A percentile compares a stretch with the other conserved stretches of the same genome.
phyloP scores from a whole-genome alignment of 257 asterid species.

The Datura wrightii region DNA sequence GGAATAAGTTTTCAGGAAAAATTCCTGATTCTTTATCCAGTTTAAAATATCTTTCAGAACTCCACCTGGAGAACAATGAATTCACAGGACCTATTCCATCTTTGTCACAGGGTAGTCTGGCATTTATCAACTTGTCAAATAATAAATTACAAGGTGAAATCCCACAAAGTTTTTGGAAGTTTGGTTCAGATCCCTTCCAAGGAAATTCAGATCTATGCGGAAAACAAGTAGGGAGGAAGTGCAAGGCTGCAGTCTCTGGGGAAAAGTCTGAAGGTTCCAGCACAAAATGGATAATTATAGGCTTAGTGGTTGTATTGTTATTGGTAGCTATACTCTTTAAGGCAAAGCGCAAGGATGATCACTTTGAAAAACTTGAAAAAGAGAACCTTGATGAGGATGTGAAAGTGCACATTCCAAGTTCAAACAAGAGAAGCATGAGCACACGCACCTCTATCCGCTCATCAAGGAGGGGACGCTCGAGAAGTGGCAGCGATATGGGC shows the following conservation, averaged over 20 bases:
- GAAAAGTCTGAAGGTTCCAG: conserved; percentile 38
- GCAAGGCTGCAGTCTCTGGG: conserved; percentile 31
- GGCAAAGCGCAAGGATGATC: conserved; percentile 51
- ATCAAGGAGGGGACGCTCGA: conserved; percentile 47
- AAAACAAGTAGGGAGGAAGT: conserved; percentile 43
- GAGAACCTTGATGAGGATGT: conserved; percentile 59
- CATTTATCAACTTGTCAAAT: conserved; percentile 46
- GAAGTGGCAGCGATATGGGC: conserved; percentile 36
- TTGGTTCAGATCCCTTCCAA: conserved; percentile 50
- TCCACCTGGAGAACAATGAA: conserved; percentile 54
- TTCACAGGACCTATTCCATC: conserved; percentile 69
- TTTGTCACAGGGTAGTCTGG: conserved; percentile 50
- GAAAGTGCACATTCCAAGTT: conserved; percentile 50
- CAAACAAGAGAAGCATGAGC: conserved; percentile 42
- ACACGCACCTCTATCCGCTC: conserved; percentile 39
- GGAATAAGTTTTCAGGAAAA: conserved; percentile 62
- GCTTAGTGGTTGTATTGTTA: conserved; percentile 57
- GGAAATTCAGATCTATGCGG: conserved; percentile 76
- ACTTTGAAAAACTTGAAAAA: conserved; percentile 47
- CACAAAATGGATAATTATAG: conserved; percentile 64
- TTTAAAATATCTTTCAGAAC: conserved; percentile 44
- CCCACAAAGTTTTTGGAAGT: conserved; percentile 59
- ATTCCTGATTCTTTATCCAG: conserved; percentile 60
- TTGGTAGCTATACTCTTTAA: conserved; percentile 57
- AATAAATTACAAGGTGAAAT: conserved; percentile 77